Conservation (phyloP, 768 basidiomycete genomes). For the Leucosporidium scottii region DNA sequence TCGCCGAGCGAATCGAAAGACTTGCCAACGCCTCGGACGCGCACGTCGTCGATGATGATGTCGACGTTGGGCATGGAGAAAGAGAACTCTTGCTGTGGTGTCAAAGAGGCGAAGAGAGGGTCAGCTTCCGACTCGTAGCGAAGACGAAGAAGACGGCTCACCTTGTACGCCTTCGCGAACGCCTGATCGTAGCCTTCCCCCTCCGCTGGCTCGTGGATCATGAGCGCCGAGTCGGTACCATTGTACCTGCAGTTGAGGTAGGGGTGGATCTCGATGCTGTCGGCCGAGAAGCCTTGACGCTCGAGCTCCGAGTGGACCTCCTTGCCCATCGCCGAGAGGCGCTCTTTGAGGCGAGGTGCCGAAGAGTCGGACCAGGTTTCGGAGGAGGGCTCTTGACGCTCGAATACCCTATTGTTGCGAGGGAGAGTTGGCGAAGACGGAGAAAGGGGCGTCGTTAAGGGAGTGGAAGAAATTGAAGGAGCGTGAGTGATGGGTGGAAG, state of each 20-base stretch:
- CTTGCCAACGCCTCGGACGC: conserved; percentile 85
- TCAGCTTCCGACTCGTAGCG: not conserved
- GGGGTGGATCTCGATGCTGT: conserved; percentile 63
- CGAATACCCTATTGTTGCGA: not conserved
- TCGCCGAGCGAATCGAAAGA: conserved; percentile 73
- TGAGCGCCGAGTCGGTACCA: conserved; percentile 83
- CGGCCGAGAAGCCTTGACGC: conserved; percentile 69
- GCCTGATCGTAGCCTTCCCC: conserved; percentile 67
- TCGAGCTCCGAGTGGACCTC: conserved; percentile 61
- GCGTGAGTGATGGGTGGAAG: too few relatives aligned
- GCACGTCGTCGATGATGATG: conserved; percentile 77
- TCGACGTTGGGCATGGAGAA: conserved; percentile 76
- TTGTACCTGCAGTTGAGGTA: conserved; percentile 55
- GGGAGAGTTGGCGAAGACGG: too few relatives aligned
- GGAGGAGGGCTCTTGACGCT: not conserved
- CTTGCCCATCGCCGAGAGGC: conserved; percentile 61
- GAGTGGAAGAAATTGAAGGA: too few relatives aligned
- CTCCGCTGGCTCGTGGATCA: conserved; percentile 53
- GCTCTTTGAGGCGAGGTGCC: conserved; percentile 46
- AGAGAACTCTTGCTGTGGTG: conserved; percentile 54
- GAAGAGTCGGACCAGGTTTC: not conserved
- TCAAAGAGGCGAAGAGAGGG: not conserved
- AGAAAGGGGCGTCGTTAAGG: too few relatives aligned
- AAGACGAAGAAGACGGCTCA: not conserved
- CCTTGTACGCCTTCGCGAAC: conserved; percentile 71